Conservation (phyloP, 208 protist genomes). For the Trypanosoma platydactyli region DNA sequence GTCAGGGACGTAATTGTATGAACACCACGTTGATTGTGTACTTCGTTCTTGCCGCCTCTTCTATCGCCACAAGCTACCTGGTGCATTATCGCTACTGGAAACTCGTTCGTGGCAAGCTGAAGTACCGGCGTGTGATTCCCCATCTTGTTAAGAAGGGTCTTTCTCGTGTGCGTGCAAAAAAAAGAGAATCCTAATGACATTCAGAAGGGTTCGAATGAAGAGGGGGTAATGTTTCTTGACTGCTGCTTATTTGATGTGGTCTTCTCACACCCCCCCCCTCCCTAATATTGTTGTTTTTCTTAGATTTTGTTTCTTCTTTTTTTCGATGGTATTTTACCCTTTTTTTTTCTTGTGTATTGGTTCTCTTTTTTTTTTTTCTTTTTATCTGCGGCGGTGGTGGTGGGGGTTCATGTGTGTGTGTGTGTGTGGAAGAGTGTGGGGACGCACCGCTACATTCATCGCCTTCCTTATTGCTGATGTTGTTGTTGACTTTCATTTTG, state of each 20-base stretch:
- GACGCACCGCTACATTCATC: no score
- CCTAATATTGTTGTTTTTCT: slow-evolving; percentile 24
- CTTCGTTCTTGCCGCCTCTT: slow-evolving; percentile 25
- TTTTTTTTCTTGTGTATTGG: slow-evolving; percentile 5
- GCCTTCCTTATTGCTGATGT: no score
- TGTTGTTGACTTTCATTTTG: neutral
- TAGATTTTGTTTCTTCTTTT: neutral
- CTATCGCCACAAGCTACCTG: slow-evolving; percentile 13
- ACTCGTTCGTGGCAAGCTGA: slow-evolving; percentile 35
- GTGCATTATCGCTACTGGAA: slow-evolving; percentile 45
- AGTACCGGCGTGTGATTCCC: slow-evolving; percentile 35
- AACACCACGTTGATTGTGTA: slow-evolving; percentile 47
- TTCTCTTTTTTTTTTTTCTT: slow-evolving; percentile 11
- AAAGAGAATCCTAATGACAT: neutral
- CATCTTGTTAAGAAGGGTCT: slow-evolving; percentile 24
- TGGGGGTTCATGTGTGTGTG: no score
- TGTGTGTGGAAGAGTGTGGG: no score
- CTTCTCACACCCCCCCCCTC: slow-evolving; percentile 6
- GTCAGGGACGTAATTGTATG: slow-evolving; percentile 47
- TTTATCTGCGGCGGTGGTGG: neutral
- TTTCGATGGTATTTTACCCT: neutral
- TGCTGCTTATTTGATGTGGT: no score
- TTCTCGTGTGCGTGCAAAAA: neutral
- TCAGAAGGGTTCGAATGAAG: neutral
- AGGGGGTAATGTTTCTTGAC: no score